Base-by-base conservation (phyloP, 192 early-diverging fungal genomes). In the Coemansia sp. region DNA sequence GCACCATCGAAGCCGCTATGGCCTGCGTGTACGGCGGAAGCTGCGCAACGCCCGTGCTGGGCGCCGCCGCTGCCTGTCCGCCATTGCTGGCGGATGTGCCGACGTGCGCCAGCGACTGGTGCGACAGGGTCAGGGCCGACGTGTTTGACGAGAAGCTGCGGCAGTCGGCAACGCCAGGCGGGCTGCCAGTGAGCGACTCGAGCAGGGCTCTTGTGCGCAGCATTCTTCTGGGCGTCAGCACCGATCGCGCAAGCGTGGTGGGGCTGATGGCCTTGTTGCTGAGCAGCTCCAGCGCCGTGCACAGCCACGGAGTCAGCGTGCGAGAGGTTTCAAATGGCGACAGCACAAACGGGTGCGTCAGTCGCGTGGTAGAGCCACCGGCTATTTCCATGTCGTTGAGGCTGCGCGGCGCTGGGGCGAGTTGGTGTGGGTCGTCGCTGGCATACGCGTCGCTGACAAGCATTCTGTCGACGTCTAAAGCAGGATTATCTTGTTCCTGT, bases 191-290 rank as follows among this genome's bases (percentile, higher is more conserved):
- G 25, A 82, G 71, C 50, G 71, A 69, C 52, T 76, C 73, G 5
- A 83, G 73, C 10, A 83, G 60, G 4, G 70, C 76, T 18, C 76
- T 73, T 2, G 82, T 83, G 29, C 73, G 72, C 34, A 72, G 68
- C 69, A 83, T 72, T 14, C 82, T 67, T 20, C 73, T 73, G 4
- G 82, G 82, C 18, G 70, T 73, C 29, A 83, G 73, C 55, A 69
- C 67, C 0, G 82, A 75, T 22, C 75, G 71, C 16, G 71, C 82
- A 28, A 83, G 66, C 36, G 59, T 36, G 0, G 76, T 79, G 5
- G 82, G 82, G 56, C 73, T 67, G n/a, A 83, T 71, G 0, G 82
- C 82, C 61, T 83, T 83, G 68, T 83, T 83, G 45, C 45, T 34
- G 28, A 83, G 68, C 0, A 76, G 36, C 33, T 76, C 74, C 50